Evolutionary conservation across 2,329 filamentous ascomycete genomes (phyloP).

Genomic region (Fusarium penzigii): DNA sequence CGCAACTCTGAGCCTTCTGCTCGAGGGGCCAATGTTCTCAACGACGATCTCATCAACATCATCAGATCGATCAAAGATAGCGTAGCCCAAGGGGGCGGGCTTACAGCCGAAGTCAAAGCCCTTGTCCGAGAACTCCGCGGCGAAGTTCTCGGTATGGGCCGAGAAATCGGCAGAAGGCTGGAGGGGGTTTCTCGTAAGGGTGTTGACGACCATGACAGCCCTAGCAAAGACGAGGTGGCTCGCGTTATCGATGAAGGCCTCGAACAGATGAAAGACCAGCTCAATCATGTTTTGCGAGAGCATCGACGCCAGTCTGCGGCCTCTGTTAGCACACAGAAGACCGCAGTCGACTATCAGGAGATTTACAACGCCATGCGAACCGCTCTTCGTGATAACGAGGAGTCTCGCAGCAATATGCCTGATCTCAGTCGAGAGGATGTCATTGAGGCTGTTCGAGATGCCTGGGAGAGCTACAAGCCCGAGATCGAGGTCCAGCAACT

Average conservation of each 20-base stretch:
- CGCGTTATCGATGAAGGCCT: constrained; percentile 80
- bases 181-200: constrained; percentile 56
- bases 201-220: constrained; percentile 49
- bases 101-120: constrained; percentile 90
- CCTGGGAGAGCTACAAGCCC: constrained; percentile 92
- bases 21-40: constrained; percentile 57
- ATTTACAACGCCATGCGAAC: constrained; percentile 83
- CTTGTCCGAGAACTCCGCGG: constrained; percentile 86
- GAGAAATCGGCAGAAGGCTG: constrained; percentile 82
- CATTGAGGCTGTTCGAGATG: constrained; percentile 81
- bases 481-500: constrained; percentile 90
- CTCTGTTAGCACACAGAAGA: constrained; percentile 61
- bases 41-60: constrained; percentile 79
- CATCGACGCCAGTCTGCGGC: constrained; percentile 69
- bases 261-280: constrained; percentile 78
- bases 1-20: constrained; percentile 46
- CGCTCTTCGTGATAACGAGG: constrained; percentile 65
- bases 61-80: constrained; percentile 90
- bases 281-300: constrained; percentile 77
- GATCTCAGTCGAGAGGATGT: constrained; percentile 77
- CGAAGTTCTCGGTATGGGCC: constrained; percentile 91
- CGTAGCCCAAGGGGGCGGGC: constrained; percentile 80
- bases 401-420: constrained; percentile 38
- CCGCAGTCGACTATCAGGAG: constrained; percentile 73
- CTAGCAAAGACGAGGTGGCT: constrained; percentile 69